Evolutionary conservation across 306 rosid genomes (phyloP).

Genomic region (Medicago ruthenica): DNA sequence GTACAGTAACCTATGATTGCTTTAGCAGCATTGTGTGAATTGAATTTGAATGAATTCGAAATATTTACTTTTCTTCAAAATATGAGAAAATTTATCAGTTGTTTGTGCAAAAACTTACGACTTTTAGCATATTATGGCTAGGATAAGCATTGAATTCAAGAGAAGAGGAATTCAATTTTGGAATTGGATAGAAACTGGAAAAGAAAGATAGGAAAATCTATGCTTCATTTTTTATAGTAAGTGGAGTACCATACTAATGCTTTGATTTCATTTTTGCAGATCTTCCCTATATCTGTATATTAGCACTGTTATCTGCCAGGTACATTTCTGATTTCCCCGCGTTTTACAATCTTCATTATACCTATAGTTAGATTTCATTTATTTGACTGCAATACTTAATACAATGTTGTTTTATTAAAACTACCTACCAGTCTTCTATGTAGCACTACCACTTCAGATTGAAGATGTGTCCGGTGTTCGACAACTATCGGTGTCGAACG

Average conservation of each 20-base stretch:
- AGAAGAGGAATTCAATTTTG: too few relatives aligned
- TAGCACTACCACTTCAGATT: background rate
- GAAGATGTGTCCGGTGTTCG: background rate
- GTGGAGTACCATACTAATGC: constrained; percentile 23
- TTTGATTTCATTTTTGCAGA: constrained; percentile 56
- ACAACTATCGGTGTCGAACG: background rate
- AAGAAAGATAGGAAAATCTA: background rate
- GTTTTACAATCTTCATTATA: background rate
- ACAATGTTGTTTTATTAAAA: constrained; percentile 1
- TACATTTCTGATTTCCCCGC: constrained; percentile 33
- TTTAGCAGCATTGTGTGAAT: background rate
- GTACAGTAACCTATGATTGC: constrained; percentile 4
- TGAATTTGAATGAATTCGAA: too few relatives aligned
- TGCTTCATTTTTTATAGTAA: constrained; percentile 16
- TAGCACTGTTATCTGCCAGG: constrained; percentile 67
- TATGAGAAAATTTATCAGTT: too few relatives aligned
- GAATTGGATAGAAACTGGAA: background rate
- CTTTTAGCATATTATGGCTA: too few relatives aligned
- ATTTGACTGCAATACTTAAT: background rate
- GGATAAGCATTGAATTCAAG: too few relatives aligned
- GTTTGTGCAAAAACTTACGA: too few relatives aligned
- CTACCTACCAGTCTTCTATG: background rate
- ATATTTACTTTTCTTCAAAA: too few relatives aligned
- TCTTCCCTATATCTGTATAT: constrained; percentile 57
- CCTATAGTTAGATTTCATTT: constrained; percentile 14